These are phyloP conservation scores for Pseudogymnoascus sp. DNA, from an alignment of 2,329 filamentous ascomycete species.

Conservation along the genomic window DNA sequence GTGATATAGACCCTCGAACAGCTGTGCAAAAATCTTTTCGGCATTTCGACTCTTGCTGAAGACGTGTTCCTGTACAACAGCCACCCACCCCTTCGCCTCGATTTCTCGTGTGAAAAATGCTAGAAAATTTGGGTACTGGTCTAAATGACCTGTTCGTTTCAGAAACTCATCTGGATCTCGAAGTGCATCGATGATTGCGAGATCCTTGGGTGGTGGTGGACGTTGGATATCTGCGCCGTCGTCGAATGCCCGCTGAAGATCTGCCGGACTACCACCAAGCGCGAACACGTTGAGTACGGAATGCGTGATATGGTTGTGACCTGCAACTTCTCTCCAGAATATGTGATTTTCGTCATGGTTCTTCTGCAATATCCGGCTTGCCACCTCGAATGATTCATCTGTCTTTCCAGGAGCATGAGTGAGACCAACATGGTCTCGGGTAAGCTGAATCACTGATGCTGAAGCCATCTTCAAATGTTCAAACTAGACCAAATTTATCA, in stretches of 20 bases:
- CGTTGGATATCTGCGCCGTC: constrained; percentile 58
- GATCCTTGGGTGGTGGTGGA: constrained; percentile 37
- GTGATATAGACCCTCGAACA: constrained; percentile 63
- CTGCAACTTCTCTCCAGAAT: constrained; percentile 65
- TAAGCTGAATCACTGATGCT: background rate
- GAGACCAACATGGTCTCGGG: constrained; percentile 1
- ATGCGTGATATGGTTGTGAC: constrained; percentile 77
- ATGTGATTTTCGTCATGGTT: constrained; percentile 50
- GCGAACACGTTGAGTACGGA: constrained; percentile 67
- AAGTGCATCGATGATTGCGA: constrained; percentile 38
- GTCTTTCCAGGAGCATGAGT: background rate
- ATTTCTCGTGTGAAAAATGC: constrained; percentile 68
- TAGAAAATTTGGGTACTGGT: constrained; percentile 63
- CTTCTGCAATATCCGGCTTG: constrained; percentile 9
- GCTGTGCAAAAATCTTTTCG: constrained; percentile 57
- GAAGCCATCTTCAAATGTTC: too few relatives aligned
- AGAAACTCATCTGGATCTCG: constrained; percentile 43
- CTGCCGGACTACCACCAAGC: constrained; percentile 51
- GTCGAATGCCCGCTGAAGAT: constrained; percentile 56
- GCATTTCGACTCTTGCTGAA: constrained; percentile 56
- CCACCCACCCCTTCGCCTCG: constrained; percentile 48
- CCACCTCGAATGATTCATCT: background rate
- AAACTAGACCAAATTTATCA: too few relatives aligned
- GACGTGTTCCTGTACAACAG: constrained; percentile 54
- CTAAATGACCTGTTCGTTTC: constrained; percentile 50